Evolutionary conservation across 768 basidiomycete species (phyloP).

Genomic region (Auricularia cornea): DNA sequence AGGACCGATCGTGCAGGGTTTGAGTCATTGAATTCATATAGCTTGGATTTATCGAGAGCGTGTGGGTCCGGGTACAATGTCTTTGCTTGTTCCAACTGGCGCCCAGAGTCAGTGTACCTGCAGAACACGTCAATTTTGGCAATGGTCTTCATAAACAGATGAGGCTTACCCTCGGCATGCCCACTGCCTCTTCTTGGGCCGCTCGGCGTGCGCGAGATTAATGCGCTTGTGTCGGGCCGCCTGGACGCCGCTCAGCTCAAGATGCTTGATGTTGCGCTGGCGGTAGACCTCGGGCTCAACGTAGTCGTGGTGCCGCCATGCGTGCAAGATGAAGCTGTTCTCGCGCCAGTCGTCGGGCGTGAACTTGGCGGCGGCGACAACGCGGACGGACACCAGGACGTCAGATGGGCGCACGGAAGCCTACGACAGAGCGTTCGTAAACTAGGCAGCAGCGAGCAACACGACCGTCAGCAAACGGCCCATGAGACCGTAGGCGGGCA

Average conservation of each 20-base stretch:
- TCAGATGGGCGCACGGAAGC: background rate
- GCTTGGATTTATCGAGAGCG: no score
- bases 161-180: background rate
- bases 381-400: background rate
- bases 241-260: background rate
- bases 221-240: background rate
- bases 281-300: background rate
- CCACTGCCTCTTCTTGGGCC: background rate
- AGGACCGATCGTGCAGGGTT: no score
- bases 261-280: background rate
- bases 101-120: no score
- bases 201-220: background rate
- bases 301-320: background rate
- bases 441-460: no score
- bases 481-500: no score
- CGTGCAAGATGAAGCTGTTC: background rate
- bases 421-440: no score
- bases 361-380: background rate
- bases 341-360: background rate
- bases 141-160: no score
- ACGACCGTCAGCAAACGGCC: no score
- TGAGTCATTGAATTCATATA: no score
- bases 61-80: no score
- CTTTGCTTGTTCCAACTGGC: no score
- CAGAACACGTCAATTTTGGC: no score